Percentiles rank a stretch among this genome's conserved stretches.
These are phyloP conservation scores for Apiotrichum gracile DNA, from an alignment of 1,284 basidiomycete species.

Conservation along the genomic window DNA sequence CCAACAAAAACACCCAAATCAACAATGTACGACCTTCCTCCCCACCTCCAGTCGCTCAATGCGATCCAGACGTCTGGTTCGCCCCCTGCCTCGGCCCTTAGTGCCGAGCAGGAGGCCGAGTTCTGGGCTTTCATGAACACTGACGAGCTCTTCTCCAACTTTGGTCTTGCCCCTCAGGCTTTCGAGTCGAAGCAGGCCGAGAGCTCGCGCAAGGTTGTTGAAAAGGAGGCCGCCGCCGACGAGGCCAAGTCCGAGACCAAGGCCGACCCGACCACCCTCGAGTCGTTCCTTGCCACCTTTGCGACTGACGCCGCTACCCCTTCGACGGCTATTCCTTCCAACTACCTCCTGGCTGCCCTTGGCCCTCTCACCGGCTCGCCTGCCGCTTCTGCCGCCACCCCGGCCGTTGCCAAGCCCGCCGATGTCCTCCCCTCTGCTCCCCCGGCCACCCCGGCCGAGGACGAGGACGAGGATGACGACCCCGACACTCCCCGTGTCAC, in stretches of 20 bases:
- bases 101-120: constrained; percentile 35
- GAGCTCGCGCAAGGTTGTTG: constrained; percentile 6
- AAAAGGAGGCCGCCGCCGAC: constrained; percentile 4
- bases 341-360: constrained; percentile 26
- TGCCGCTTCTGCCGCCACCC: neutral
- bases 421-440: constrained; percentile 20
- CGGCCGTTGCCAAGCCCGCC: constrained; percentile 15
- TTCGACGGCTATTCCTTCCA: constrained; percentile 11
- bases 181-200: constrained; percentile 16
- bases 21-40: constrained; percentile 17
- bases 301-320: constrained; percentile 19
- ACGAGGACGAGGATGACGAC: constrained; percentile 8
- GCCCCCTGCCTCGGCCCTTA: constrained; percentile 25
- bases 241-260: constrained; percentile 6
- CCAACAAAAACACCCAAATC: neutral
- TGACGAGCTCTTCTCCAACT: constrained; percentile 40
- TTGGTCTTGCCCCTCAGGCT: constrained; percentile 30
- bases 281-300: constrained; percentile 43
- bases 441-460: constrained; percentile 3
- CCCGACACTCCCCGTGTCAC: constrained; percentile 11
- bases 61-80: constrained; percentile 24
- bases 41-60: constrained; percentile 20
- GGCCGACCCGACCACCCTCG: constrained; percentile 25
- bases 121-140: constrained; percentile 44
- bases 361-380: constrained; percentile 6